These are phyloP conservation scores for Stemphylium lycopersici DNA, from an alignment of 2,329 filamentous ascomycete species.

Conservation along the genomic window DNA sequence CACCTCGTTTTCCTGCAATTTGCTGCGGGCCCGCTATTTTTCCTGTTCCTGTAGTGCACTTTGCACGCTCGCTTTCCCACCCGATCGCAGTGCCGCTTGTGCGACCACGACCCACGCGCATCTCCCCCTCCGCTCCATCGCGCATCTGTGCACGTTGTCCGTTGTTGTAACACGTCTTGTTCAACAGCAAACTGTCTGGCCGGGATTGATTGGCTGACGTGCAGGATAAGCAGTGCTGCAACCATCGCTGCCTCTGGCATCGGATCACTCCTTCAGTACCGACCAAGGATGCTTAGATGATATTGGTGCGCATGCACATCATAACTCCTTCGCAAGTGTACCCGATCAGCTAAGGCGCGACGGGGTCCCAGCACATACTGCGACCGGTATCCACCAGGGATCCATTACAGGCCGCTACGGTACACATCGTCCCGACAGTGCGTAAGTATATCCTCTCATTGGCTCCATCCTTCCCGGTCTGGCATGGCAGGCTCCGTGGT, in stretches of 20 bases:
- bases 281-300: conserved; percentile 56
- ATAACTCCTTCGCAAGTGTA: conserved; percentile 51
- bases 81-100: conserved; percentile 46
- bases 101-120: conserved; percentile 42
- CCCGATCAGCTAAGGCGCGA: conserved; percentile 60
- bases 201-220: conserved; percentile 50
- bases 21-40: conserved; percentile 36
- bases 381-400: conserved; percentile 54
- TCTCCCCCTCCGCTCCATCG: conserved; percentile 28
- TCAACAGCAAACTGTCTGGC: conserved; percentile 37
- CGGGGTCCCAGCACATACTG: conserved; percentile 55
- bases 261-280: conserved; percentile 52
- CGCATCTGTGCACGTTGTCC: conserved; percentile 46
- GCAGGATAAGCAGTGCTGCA: conserved; percentile 52
- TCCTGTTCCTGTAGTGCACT: conserved; percentile 44
- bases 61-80: conserved; percentile 39
- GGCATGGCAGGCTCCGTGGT: conserved; percentile 44
- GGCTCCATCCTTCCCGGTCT: conserved; percentile 38
- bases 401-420: conserved; percentile 59
- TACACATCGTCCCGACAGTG: conserved; percentile 60
- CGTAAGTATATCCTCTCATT: conserved; percentile 59
- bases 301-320: conserved; percentile 54
- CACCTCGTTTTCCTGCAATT: conserved; percentile 32
- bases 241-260: conserved; percentile 49
- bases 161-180: conserved; percentile 46